Base-by-base conservation (phyloP, 352 stramenopile species). In the Stephanocyclus meneghinianus region DNA sequence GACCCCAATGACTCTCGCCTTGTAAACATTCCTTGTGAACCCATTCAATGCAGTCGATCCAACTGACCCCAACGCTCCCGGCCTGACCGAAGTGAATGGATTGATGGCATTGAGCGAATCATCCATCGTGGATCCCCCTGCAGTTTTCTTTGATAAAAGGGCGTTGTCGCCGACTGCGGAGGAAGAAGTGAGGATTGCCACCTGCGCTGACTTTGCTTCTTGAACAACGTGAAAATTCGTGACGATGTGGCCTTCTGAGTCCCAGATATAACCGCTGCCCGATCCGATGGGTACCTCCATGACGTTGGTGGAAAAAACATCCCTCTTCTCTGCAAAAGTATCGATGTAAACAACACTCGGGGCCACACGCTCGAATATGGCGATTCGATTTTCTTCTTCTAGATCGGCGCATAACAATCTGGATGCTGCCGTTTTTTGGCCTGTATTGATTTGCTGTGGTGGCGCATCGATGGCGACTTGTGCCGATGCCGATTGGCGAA, bases 211-310 rank as follows among this genome's bases (percentile, higher is more conserved):
- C 50, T 83, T 78, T 11, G 86, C 81, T 62, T 91, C 80, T 29
- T 82, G 76, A 21, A 95, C 88, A 4, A 96, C 92, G 65, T 95
- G 91, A 74, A 92, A 96, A 68, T 83, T 94, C 11, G 89, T 95
- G 18, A 95, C 91, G 69, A 96, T 93, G 65, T 95, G 90, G 21
- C 89, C 89, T 30, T 93, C 40, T 11, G 91, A 80, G 74, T 95
- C 91, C 93, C 93, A 96, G 0, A 95, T 83, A 60, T 95, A 95
- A 8, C 93, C 92, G 63, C 50, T 69, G 10, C 74, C 74, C 0
- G 76, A 82, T 60, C 84, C 87, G 2, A 87, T 71, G 1, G 84
- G 87, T 18, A 90, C 82, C 80, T 91, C 87, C 42, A 80, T 69
- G 51, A 89, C 73, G 80, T 92, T 91, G 6, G 87, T 80, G 16